Evolutionary conservation across 108 stramenopile species (phyloP).

Genomic region (Cyclostephanos tholiformis): DNA sequence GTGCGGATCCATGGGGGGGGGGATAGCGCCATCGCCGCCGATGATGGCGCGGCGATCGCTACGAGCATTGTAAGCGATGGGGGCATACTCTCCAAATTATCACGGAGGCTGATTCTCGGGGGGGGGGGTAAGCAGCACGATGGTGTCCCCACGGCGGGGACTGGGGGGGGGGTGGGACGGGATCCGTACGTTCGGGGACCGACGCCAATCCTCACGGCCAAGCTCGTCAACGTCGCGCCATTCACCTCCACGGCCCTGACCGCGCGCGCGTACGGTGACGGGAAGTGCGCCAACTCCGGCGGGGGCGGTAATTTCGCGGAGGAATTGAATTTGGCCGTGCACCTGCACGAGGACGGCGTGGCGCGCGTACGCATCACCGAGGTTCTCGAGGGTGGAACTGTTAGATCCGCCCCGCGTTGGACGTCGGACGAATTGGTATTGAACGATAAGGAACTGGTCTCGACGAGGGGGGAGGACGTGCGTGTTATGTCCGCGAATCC

Average conservation of each 20-base stretch:
- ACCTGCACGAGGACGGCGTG: constrained; percentile 76
- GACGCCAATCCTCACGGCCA: constrained; percentile 68
- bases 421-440: constrained; percentile 89
- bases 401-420: constrained; percentile 59
- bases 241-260: constrained; percentile 59
- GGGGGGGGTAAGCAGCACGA: constrained; percentile 5
- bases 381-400: constrained; percentile 45
- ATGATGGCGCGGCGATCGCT: not conserved
- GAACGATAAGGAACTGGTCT: constrained; percentile 60
- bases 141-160: not conserved
- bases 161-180: not conserved
- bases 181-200: constrained; percentile 70
- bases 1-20: constrained; percentile 34
- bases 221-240: constrained; percentile 54
- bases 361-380: constrained; percentile 82
- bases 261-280: constrained; percentile 27
- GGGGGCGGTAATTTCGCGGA: constrained; percentile 56
- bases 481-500: constrained; percentile 28
- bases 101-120: constrained; percentile 50
- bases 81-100: constrained; percentile 35
- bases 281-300: constrained; percentile 17
- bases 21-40: not conserved
- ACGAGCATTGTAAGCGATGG: not conserved
- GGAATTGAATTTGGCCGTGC: constrained; percentile 63
- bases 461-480: constrained; percentile 50